These are phyloP conservation scores for Oryza meyeriana DNA, from an alignment of 176 grass and related monocot species.

Conservation along the genomic window DNA sequence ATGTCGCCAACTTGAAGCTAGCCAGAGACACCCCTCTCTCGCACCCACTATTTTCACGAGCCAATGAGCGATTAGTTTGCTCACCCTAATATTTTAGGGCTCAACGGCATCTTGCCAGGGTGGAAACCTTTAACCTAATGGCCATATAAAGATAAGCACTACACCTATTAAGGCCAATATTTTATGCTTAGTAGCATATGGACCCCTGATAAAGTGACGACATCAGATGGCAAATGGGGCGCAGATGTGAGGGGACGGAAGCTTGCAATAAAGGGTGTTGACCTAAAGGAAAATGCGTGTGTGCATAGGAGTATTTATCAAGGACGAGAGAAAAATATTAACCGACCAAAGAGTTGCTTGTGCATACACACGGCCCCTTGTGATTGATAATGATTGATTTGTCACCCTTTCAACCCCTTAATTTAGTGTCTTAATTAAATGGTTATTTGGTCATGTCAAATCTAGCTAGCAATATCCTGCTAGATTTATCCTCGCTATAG, in stretches of 20 bases:
- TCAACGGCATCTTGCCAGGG: conserved; percentile 45
- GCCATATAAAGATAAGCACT: conserved; percentile 54
- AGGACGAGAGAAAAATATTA: conserved; percentile 37
- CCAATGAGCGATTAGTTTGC: conserved; percentile 21
- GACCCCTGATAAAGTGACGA: conserved; percentile 45
- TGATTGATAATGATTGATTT: conserved; percentile 65
- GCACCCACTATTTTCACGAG: conserved; percentile 39
- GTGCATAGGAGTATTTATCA: conserved; percentile 5
- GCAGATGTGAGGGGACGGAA: conserved; percentile 35
- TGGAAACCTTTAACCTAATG: conserved; percentile 44
- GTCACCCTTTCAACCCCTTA: conserved; percentile 40
- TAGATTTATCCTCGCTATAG: conserved; percentile 27
- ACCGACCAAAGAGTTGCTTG: conserved; percentile 53
- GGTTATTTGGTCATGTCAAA: conserved; percentile 48
- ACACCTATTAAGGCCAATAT: conserved; percentile 45
- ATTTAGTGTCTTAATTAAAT: conserved; percentile 35
- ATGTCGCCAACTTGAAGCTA: conserved; percentile 49
- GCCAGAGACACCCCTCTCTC: not conserved
- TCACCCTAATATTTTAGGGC: conserved; percentile 45
- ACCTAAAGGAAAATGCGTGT: conserved; percentile 31
- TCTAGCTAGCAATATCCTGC: conserved; percentile 38
- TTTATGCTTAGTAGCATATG: conserved; percentile 37
- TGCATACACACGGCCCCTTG: not conserved
- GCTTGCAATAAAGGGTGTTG: conserved; percentile 36
- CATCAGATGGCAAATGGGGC: conserved; percentile 28